A percentile compares a stretch with the other conserved stretches of the same genome.
These are phyloP conservation scores for Penicillium expansum DNA, from an alignment of 2,329 filamentous ascomycete species.

Conservation along the genomic window DNA sequence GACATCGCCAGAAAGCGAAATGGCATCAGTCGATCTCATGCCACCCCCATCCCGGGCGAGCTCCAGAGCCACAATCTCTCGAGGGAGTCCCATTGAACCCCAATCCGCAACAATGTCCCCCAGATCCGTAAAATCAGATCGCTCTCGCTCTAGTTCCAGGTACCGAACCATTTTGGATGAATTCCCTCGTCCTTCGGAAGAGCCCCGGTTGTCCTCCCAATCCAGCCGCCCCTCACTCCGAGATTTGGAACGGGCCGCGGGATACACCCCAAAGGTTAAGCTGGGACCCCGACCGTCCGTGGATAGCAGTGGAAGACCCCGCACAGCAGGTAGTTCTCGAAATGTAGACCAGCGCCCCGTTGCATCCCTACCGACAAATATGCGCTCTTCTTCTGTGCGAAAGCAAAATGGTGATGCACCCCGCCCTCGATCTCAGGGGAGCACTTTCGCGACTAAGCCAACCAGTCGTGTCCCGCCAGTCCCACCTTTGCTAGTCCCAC, in stretches of 20 bases:
- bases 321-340: conserved; percentile 53
- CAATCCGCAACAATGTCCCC: conserved; percentile 18
- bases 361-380: conserved; percentile 75
- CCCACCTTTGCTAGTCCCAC: conserved; percentile 41
- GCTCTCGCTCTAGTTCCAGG: conserved; percentile 25
- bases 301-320: conserved; percentile 58
- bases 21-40: conserved; percentile 14
- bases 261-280: conserved; percentile 67
- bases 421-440: conserved; percentile 47
- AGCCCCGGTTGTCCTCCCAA: conserved; percentile 41
- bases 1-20: conserved; percentile 15
- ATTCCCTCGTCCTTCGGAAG: conserved; percentile 34
- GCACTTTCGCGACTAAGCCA: conserved; percentile 30
- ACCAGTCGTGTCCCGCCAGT: conserved; percentile 36
- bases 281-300: conserved; percentile 79
- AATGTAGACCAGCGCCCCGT: conserved; percentile 63
- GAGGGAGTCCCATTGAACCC: conserved; percentile 17
- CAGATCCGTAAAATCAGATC: conserved; percentile 15
- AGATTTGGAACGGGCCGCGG: conserved; percentile 44
- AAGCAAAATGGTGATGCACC: conserved; percentile 49
- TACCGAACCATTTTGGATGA: conserved; percentile 36
- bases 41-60: conserved; percentile 20
- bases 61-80: conserved; percentile 20
- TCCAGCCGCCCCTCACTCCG: conserved; percentile 45
- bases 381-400: conserved; percentile 59